phyloP scores from a whole-genome alignment of 768 basidiomycete genomes.

The Neoboletus magnificus region DNA sequence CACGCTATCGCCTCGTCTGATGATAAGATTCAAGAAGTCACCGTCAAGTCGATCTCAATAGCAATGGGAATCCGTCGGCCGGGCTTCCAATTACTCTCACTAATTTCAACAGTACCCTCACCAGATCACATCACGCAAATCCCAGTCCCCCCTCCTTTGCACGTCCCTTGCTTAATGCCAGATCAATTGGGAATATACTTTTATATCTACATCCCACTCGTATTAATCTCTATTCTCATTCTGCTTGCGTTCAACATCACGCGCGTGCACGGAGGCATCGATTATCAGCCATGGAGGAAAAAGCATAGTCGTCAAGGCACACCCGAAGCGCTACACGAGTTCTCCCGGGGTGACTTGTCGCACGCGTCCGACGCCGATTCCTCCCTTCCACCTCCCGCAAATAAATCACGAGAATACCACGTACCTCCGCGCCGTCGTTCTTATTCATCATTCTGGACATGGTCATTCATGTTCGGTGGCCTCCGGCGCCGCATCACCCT shows the following conservation, averaged over 20 bases:
- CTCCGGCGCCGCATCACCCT: constrained; percentile 24
- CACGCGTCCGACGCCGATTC: constrained; percentile 5
- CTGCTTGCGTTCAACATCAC: constrained; percentile 34
- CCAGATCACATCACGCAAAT: constrained; percentile 32
- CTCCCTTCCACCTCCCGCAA: constrained; percentile 18
- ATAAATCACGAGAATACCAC: constrained; percentile 8
- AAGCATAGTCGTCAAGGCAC: constrained; percentile 8
- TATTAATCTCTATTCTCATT: constrained; percentile 53
- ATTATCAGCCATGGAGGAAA: constrained; percentile 4
- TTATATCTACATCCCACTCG: constrained; percentile 64
- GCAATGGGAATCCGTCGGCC: constrained; percentile 82
- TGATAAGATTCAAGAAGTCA: constrained; percentile 61
- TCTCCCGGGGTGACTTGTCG: constrained; percentile 3
- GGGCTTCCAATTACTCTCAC: constrained; percentile 87
- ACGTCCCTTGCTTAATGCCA: constrained; percentile 75
- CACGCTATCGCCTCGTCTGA: constrained; percentile 36
- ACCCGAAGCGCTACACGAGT: constrained; percentile 10
- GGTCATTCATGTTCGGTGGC: constrained; percentile 26
- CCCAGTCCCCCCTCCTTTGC: constrained; percentile 36
- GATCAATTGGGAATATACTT: constrained; percentile 81
- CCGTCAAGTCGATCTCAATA: constrained; percentile 88
- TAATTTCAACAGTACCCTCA: constrained; percentile 41
- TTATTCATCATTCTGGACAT: constrained; percentile 17
- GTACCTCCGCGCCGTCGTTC: constrained; percentile 11
- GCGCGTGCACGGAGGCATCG: constrained; percentile 8